phyloP scores from a whole-genome alignment of 1,139 yeast species.

The Protomyces pachydermus region DNA sequence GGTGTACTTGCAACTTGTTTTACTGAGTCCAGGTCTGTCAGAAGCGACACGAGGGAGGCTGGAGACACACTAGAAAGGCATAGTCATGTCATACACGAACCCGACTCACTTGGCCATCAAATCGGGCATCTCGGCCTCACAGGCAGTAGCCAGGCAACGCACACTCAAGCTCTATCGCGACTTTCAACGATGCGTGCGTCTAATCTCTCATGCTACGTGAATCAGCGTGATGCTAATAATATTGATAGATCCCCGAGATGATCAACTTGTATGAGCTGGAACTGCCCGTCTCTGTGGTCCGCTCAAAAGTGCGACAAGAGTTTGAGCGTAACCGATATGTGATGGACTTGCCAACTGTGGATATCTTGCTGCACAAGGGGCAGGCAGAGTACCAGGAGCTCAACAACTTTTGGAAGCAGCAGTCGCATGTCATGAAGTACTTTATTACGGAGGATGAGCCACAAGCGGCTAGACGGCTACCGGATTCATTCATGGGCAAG shows the following conservation, averaged over 20 bases:
- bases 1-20: too few relatives aligned
- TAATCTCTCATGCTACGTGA: slow-evolving; percentile 40
- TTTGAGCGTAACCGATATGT: slow-evolving; percentile 80
- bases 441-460: slow-evolving; percentile 25
- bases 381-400: slow-evolving; percentile 86
- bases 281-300: slow-evolving; percentile 73
- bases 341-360: slow-evolving; percentile 58
- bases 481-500: slow-evolving; percentile 20
- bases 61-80: not conserved
- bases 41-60: too few relatives aligned
- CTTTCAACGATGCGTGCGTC: slow-evolving; percentile 36
- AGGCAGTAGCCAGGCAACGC: slow-evolving; percentile 51
- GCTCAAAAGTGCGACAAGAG: slow-evolving; percentile 83
- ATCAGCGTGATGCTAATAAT: not conserved
- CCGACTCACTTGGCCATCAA: slow-evolving; percentile 84
- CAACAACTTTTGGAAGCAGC: slow-evolving; percentile 87
- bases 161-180: slow-evolving; percentile 41
- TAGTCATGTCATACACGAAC: slow-evolving; percentile 16
- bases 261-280: slow-evolving; percentile 61
- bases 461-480: slow-evolving; percentile 11
- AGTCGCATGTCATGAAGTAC: slow-evolving; percentile 68
- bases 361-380: slow-evolving; percentile 63
- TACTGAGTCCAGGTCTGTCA: too few relatives aligned
- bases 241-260: slow-evolving; percentile 31
- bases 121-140: slow-evolving; percentile 61